phyloP scores from a whole-genome alignment of 139 green algal genomes.

The Chlamydomonas sp. region DNA sequence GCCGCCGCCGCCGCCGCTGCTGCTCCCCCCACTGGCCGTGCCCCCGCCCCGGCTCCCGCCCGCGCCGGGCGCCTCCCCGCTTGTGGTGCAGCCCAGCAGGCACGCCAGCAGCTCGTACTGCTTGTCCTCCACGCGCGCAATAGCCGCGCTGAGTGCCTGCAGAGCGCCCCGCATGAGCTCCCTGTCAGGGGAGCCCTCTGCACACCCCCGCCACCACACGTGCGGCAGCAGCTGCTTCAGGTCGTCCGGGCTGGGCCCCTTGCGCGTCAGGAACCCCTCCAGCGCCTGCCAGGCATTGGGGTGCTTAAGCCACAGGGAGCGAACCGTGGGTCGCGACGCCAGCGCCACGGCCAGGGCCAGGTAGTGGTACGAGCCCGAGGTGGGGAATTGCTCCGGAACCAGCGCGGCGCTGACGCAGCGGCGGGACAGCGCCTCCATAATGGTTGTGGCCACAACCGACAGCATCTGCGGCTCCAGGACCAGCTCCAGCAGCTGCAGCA shows the following conservation, averaged over 20 bases:
- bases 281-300: slow-evolving; percentile 41
- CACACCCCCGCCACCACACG: slow-evolving; percentile 41
- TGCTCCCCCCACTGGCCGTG: neutral
- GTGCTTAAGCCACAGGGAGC: slow-evolving; percentile 24
- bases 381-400: slow-evolving; percentile 48
- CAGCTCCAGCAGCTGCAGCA: slow-evolving; percentile 44
- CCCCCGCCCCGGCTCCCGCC: neutral
- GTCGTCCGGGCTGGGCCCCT: slow-evolving; percentile 73
- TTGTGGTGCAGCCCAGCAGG: slow-evolving; percentile 1
- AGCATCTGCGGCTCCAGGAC: slow-evolving; percentile 34
- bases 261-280: slow-evolving; percentile 76
- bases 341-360: slow-evolving; percentile 28
- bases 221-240: slow-evolving; percentile 65
- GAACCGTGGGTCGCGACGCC: slow-evolving; percentile 10
- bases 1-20: slow-evolving; percentile 16
- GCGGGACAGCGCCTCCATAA: slow-evolving; percentile 44
- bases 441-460: neutral
- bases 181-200: slow-evolving; percentile 9
- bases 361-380: slow-evolving; percentile 42
- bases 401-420: slow-evolving; percentile 33
- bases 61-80: neutral
- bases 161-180: slow-evolving; percentile 24
- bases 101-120: slow-evolving; percentile 26
- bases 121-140: slow-evolving; percentile 6
- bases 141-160: slow-evolving; percentile 24